These are phyloP conservation scores for Myxozyma nipponensis DNA, from an alignment of 805 yeast species.

Conservation along the genomic window DNA sequence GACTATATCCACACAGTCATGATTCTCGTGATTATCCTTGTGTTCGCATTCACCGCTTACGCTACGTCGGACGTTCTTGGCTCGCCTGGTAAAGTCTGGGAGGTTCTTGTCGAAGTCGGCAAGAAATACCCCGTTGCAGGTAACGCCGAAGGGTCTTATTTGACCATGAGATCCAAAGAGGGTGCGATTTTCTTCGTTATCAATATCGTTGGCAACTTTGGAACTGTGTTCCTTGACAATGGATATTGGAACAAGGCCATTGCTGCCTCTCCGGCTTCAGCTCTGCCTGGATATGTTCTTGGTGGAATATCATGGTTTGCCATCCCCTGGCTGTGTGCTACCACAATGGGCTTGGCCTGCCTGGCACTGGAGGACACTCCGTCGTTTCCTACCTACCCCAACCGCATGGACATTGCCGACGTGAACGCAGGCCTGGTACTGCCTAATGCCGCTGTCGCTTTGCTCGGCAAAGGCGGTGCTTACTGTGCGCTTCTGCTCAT, in stretches of 20 bases:
- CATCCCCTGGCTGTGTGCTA: constrained; percentile 40
- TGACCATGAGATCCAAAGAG: constrained; percentile 79
- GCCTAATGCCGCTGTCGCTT: constrained; percentile 70
- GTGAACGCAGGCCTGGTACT: constrained; percentile 62
- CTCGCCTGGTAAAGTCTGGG: constrained; percentile 79
- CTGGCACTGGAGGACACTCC: constrained; percentile 57
- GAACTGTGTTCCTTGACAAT: constrained; percentile 35
- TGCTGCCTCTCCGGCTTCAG: constrained; percentile 43
- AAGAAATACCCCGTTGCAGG: constrained; percentile 63
- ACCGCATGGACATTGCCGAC: constrained; percentile 56
- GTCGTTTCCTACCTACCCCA: constrained; percentile 75
- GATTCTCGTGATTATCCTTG: constrained; percentile 67
- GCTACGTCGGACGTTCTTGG: constrained; percentile 71
- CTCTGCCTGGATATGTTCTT: constrained; percentile 45
- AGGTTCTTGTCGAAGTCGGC: constrained; percentile 57
- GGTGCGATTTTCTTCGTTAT: constrained; percentile 91
- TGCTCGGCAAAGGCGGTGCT: constrained; percentile 82
- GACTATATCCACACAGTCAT: constrained; percentile 81
- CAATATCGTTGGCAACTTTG: constrained; percentile 49
- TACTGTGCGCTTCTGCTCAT: constrained; percentile 68
- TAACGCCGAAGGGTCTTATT: constrained; percentile 79
- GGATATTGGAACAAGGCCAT: constrained; percentile 43
- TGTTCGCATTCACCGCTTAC: constrained; percentile 76
- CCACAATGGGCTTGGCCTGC: constrained; percentile 41
- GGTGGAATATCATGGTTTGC: constrained; percentile 49